Evolutionary conservation across 2,329 filamentous ascomycete species (phyloP).

Genomic region (Beauveria scarabaeidicola): DNA sequence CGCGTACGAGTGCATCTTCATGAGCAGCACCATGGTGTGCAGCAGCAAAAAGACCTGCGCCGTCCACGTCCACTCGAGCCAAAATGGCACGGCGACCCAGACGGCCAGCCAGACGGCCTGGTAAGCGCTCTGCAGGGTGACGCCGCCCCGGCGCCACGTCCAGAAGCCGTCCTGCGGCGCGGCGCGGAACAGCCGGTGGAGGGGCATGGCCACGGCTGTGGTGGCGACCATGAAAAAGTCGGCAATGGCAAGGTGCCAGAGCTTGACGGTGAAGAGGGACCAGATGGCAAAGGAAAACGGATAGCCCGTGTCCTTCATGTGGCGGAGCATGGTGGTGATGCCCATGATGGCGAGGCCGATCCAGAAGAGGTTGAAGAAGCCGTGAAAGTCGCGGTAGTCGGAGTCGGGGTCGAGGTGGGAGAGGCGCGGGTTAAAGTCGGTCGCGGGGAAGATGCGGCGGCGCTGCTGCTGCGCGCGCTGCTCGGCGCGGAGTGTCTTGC

Average conservation of each 20-base stretch:
- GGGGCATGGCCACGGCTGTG: constrained; percentile 61
- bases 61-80: constrained; percentile 90
- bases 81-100: constrained; percentile 81
- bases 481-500: constrained; percentile 73
- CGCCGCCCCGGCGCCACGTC: constrained; percentile 70
- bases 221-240: constrained; percentile 79
- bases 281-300: constrained; percentile 81
- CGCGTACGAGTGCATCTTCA: constrained; percentile 99
- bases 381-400: constrained; percentile 89
- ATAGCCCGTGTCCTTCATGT: constrained; percentile 87
- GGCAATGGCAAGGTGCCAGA: constrained; percentile 75
- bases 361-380: constrained; percentile 98
- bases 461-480: constrained; percentile 39
- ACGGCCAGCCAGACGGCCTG: constrained; percentile 70
- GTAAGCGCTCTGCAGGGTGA: constrained; percentile 73
- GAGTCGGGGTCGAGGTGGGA: constrained; percentile 92
- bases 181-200: constrained; percentile 60
- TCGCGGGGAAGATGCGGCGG: constrained; percentile 81
- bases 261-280: constrained; percentile 77
- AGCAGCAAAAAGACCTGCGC: constrained; percentile 90
- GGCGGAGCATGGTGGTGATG: constrained; percentile 85
- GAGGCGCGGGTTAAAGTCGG: constrained; percentile 81
- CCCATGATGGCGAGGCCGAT: constrained; percentile 95
- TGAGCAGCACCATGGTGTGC: constrained; percentile 82
- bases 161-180: constrained; percentile 42